These are phyloP conservation scores for Beauveria brongniartii DNA, from an alignment of 2,329 filamentous ascomycete species.

Conservation along the genomic window DNA sequence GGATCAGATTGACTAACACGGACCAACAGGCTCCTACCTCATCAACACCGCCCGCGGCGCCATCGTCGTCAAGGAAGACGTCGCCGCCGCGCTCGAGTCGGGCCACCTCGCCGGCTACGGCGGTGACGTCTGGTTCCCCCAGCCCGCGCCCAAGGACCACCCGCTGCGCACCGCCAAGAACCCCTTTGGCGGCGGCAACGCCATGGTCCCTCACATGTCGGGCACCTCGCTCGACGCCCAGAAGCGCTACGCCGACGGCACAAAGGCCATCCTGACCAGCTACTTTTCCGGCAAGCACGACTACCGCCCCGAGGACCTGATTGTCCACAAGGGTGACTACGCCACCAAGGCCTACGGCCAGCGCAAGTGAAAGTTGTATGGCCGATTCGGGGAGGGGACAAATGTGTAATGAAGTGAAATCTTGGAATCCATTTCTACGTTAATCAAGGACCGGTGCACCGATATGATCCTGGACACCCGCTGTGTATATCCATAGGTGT, in stretches of 20 bases:
- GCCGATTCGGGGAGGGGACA: neutral
- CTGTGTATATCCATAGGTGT: slow-evolving; percentile 8
- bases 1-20: neutral
- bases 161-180: slow-evolving; percentile 86
- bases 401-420: neutral
- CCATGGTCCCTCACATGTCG: slow-evolving; percentile 98
- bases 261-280: slow-evolving; percentile 82
- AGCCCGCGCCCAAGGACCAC: slow-evolving; percentile 92
- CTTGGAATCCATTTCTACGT: neutral
- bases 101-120: slow-evolving; percentile 88
- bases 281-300: slow-evolving; percentile 85
- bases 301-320: slow-evolving; percentile 85
- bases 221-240: slow-evolving; percentile 98
- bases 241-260: slow-evolving; percentile 79
- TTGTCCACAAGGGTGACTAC: slow-evolving; percentile 84
- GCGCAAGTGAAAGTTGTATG: slow-evolving; percentile 37
- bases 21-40: slow-evolving; percentile 69
- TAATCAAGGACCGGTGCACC: neutral
- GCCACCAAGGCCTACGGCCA: slow-evolving; percentile 90
- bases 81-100: slow-evolving; percentile 83
- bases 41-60: slow-evolving; percentile 98
- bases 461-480: slow-evolving; percentile 9
- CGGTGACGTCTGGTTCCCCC: slow-evolving; percentile 93
- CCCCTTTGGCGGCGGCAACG: slow-evolving; percentile 93
- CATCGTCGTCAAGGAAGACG: slow-evolving; percentile 99